Conservation (phyloP, 495 filamentous ascomycete species). For the Hyaloscypha variabilis region DNA sequence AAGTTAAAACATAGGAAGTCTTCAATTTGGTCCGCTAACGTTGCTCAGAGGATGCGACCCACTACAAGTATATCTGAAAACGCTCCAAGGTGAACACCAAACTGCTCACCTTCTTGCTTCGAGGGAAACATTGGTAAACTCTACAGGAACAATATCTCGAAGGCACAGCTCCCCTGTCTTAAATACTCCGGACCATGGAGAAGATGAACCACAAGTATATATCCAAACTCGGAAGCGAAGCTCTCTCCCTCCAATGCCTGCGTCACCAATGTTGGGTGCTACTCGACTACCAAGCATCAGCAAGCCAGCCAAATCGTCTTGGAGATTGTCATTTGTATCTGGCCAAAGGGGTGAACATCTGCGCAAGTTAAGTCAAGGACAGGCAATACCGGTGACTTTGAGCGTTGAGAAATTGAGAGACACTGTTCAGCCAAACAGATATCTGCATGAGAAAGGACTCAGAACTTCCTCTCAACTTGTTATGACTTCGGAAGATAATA, state of each 20-base stretch:
- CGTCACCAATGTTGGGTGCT: slow-evolving; percentile 24
- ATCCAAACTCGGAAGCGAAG: slow-evolving; percentile 19
- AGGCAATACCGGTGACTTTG: not conserved
- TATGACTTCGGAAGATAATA: slow-evolving; percentile 13
- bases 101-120: not conserved
- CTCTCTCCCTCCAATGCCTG: slow-evolving; percentile 21
- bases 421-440: slow-evolving; percentile 12
- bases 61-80: not conserved
- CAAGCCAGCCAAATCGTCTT: slow-evolving; percentile 28
- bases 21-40: slow-evolving; percentile 7
- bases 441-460: slow-evolving; percentile 25
- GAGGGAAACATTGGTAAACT: slow-evolving; percentile 7
- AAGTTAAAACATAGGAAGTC: not conserved
- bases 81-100: not conserved
- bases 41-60: slow-evolving; percentile 13
- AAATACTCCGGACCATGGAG: not conserved
- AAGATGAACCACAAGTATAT: not conserved
- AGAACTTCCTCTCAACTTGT: slow-evolving; percentile 19
- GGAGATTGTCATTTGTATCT: slow-evolving; percentile 33
- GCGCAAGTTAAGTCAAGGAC: slow-evolving; percentile 25
- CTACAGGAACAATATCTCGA: slow-evolving; percentile 13
- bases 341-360: slow-evolving; percentile 24
- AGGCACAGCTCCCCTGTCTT: slow-evolving; percentile 26
- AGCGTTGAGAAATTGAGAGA: not conserved
- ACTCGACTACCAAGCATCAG: slow-evolving; percentile 25